Base-by-base conservation (phyloP, 345 rosid genomes). In the Orychophragmus violaceus region DNA sequence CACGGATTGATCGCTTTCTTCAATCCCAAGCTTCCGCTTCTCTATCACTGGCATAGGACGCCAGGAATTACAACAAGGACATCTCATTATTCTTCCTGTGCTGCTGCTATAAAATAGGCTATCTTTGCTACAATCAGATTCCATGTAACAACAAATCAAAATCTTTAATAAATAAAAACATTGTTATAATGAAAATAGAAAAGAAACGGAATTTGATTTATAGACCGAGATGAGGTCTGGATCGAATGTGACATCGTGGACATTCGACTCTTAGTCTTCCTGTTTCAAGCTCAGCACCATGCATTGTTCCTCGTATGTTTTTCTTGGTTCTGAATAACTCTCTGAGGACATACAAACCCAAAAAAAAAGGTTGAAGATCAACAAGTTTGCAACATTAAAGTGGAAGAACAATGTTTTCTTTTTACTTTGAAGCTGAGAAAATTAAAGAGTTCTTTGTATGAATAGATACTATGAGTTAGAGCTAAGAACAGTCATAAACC, bases 221-320 rank as follows among this genome's bases (percentile, higher is more conserved):
- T 46, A n/a, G n/a, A 71, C 76, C 70, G 4, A 71, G 53, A 48
- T 48, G 59, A 64, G 70, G 65, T 9, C 0, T 36, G 19, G 64
- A 4, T 36, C 21, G 58, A 48, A 5, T 41, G n/a, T 10, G 70
- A 64, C 76, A 71, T 1, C 5, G 8, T 46, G 64, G 59, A 56
- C 76, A 71, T 16, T 4, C 3, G 2, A 35, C 2, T 46, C 6
- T 27, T 71, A 1, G 16, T 35, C 70, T 64, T 33, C n/a, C 33
- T n/a, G 41, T 45, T 5, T 63, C 59, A 44, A 71, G 59, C 51
- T 71, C 70, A 19, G 64, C 52, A 49, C 24, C 56, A 56, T 14
- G 3, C 1, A 35, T 1, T 17, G 0, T 32, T 9, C 39, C 18
- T 36, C 28, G 27, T 35, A 11, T 33, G 44, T 48, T 28, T n/a